These are phyloP conservation scores for Penium margaritaceum DNA, from an alignment of 139 green algal genomes.

Conservation along the genomic window DNA sequence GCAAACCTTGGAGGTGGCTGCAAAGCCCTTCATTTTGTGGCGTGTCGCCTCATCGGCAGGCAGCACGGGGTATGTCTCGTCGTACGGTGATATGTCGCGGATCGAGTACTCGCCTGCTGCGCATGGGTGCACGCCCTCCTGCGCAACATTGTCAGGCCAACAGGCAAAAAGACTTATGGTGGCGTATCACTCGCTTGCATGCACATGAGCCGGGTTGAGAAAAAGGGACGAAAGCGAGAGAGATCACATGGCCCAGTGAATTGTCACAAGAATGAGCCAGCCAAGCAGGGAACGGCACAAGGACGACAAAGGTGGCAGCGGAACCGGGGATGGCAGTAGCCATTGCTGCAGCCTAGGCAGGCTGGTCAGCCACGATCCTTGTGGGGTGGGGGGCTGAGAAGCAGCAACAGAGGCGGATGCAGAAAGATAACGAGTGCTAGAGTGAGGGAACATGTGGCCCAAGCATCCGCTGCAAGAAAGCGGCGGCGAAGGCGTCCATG, in stretches of 20 bases:
- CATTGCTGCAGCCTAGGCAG: no score
- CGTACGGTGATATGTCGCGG: constrained; percentile 21
- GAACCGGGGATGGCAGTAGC: no score
- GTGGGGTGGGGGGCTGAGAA: no score
- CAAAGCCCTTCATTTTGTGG: constrained; percentile 14
- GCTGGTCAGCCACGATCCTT: no score
- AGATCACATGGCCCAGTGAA: neutral
- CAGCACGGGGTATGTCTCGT: constrained; percentile 13
- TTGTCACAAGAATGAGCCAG: neutral
- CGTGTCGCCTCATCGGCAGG: neutral
- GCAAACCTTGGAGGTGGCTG: constrained; percentile 13
- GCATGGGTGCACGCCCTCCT: constrained; percentile 26
- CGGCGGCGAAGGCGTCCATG: no score
- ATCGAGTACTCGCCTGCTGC: constrained; percentile 19
- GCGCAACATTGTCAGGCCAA: no score
- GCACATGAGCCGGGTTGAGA: neutral
- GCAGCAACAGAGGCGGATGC: no score
- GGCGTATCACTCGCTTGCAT: neutral
- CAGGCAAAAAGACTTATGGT: neutral
- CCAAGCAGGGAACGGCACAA: neutral
- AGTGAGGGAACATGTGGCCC: no score
- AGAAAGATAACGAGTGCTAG: no score
- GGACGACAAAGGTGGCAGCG: neutral
- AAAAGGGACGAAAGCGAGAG: neutral
- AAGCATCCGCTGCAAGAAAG: no score